A percentile compares a stretch with the other conserved stretches of the same genome.
phyloP scores from a whole-genome alignment of 345 rosid species.

The Conringia planisiliqua region DNA sequence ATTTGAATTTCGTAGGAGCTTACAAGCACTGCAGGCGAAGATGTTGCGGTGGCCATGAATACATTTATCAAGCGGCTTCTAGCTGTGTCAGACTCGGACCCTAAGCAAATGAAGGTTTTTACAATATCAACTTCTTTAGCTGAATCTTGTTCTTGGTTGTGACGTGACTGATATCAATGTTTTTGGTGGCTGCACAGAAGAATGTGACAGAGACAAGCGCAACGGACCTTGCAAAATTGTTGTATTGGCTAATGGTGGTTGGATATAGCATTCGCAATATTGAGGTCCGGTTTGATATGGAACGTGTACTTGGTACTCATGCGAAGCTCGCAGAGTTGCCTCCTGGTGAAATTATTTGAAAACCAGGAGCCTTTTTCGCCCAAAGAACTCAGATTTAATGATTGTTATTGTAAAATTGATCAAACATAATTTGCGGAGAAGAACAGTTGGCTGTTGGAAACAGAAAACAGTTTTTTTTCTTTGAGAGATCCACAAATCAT shows the following conservation, averaged over 20 bases:
- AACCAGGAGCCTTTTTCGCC: neutral
- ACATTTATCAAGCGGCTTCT: constrained; percentile 88
- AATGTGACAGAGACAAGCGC: constrained; percentile 79
- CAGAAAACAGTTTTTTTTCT: neutral
- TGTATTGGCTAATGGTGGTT: constrained; percentile 96
- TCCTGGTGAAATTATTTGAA: constrained; percentile 72
- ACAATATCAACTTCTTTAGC: neutral
- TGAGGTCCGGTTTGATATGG: constrained; percentile 97
- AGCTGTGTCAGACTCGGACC: constrained; percentile 85
- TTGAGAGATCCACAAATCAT: neutral
- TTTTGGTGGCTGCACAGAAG: constrained; percentile 44
- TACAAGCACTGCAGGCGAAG: constrained; percentile 94
- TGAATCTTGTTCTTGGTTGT: neutral
- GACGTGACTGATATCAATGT: constrained; percentile 4
- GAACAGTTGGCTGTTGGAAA: neutral
- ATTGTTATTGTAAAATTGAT: constrained; percentile 13
- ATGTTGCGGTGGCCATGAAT: constrained; percentile 89
- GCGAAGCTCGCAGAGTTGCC: constrained; percentile 83
- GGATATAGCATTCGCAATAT: constrained; percentile 93
- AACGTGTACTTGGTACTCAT: constrained; percentile 75
- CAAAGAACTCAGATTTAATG: constrained; percentile 11
- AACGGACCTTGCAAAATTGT: constrained; percentile 75
- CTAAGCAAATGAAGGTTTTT: constrained; percentile 83
- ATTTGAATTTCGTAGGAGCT: constrained; percentile 55
- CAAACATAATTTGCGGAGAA: neutral